These are phyloP conservation scores for Ilyonectria destructans DNA, from an alignment of 2,329 filamentous ascomycete genomes.

Conservation along the genomic window DNA sequence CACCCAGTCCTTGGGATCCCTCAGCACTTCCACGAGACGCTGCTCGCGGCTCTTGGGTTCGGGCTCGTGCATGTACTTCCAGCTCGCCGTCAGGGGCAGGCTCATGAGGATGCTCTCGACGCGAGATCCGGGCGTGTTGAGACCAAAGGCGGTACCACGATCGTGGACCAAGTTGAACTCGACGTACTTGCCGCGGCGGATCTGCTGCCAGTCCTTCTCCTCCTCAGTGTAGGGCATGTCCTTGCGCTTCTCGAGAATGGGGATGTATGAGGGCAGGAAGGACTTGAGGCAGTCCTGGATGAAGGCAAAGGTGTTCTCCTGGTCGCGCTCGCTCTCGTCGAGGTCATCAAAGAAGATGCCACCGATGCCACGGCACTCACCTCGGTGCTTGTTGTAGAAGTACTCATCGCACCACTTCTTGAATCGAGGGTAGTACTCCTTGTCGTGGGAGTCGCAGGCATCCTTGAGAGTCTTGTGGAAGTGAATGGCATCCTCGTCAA, in stretches of 20 bases:
- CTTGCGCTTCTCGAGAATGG: slow-evolving; percentile 90
- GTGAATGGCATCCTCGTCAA: slow-evolving; percentile 96
- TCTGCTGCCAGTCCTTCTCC: slow-evolving; percentile 97
- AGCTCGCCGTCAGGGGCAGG: slow-evolving; percentile 90
- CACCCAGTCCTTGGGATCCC: slow-evolving; percentile 78
- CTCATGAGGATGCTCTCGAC: slow-evolving; percentile 99
- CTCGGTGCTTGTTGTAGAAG: slow-evolving; percentile 93
- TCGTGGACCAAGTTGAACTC: slow-evolving; percentile 99
- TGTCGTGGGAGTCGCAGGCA: slow-evolving; percentile 93
- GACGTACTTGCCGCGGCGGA: slow-evolving; percentile 94
- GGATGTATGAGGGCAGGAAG: slow-evolving; percentile 92
- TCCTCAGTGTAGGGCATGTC: slow-evolving; percentile 90
- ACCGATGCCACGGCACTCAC: slow-evolving; percentile 88
- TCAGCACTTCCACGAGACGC: slow-evolving; percentile 81
- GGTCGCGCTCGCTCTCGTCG: slow-evolving; percentile 87
- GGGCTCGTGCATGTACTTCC: slow-evolving; percentile 96
- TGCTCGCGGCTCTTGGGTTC: slow-evolving; percentile 84
- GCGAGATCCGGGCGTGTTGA: slow-evolving; percentile 92
- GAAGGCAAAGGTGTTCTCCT: slow-evolving; percentile 92
- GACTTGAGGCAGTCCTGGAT: slow-evolving; percentile 87
- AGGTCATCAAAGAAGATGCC: slow-evolving; percentile 99
- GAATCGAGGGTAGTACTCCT: slow-evolving; percentile 92
- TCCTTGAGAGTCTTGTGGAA: slow-evolving; percentile 96
- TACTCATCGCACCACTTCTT: slow-evolving; percentile 99
- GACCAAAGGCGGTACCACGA: slow-evolving; percentile 92